Percentiles rank a stretch among this genome's conserved stretches.
phyloP scores from a whole-genome alignment of 2,329 filamentous ascomycete species.

The Teratosphaeria epicoccoides region DNA sequence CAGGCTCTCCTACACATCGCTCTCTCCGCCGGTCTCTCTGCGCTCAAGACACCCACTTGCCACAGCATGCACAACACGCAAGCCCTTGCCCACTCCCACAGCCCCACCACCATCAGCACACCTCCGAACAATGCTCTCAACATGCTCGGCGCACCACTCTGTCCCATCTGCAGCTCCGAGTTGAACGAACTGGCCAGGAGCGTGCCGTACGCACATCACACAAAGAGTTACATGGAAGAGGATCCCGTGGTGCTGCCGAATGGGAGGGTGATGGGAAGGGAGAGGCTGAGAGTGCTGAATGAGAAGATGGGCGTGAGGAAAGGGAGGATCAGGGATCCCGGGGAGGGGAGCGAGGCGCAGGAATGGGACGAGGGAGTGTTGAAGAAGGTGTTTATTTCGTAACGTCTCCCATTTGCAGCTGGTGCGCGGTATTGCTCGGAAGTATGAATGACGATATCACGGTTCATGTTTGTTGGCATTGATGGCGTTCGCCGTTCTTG shows the following conservation, averaged over 20 bases:
- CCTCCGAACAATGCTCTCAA: constrained; percentile 52
- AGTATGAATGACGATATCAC: no score
- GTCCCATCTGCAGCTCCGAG: constrained; percentile 92
- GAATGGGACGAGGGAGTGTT: constrained; percentile 53
- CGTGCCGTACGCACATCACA: constrained; percentile 91
- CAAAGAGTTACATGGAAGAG: constrained; percentile 81
- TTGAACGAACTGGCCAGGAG: constrained; percentile 80
- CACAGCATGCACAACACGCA: constrained; percentile 46
- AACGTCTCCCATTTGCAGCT: no score
- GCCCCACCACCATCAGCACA: neutral
- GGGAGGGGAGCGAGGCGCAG: constrained; percentile 44
- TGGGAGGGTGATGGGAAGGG: constrained; percentile 69
- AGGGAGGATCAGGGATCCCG: constrained; percentile 65
- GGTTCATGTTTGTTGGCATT: no score
- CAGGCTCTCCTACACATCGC: constrained; percentile 83
- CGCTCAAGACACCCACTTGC: constrained; percentile 90
- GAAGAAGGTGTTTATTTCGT: constrained; percentile 88
- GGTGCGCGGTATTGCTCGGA: no score
- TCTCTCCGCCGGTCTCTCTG: constrained; percentile 79
- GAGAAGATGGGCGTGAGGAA: constrained; percentile 62
- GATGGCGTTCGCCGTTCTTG: no score
- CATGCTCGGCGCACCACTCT: constrained; percentile 55
- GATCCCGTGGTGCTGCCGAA: constrained; percentile 84
- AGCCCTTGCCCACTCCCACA: neutral
- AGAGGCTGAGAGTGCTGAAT: constrained; percentile 63